Evolutionary conservation across 495 filamentous ascomycete species (phyloP), one percentile per base, ranked within the genome.

Genomic region (Thozetella sp.): DNA sequence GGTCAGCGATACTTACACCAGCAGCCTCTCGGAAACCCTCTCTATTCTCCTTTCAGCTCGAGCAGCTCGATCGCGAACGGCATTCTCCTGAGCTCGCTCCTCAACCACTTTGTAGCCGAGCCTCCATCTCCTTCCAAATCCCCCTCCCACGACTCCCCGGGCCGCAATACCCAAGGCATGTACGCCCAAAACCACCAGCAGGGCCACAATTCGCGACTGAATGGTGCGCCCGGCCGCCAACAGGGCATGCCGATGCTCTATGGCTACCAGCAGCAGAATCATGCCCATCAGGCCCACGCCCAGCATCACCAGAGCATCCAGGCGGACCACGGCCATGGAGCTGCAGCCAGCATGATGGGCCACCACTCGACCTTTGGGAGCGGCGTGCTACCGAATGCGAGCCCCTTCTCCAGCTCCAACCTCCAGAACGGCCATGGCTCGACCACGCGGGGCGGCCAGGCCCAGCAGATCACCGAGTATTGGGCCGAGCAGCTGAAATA

Each of bases 401-500:
- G 90, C 50, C 90, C 93, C 22, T 93, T 93, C 72, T 88, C 88
- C 37, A 84, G 86, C 12, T 86, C 70, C 64, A 89, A 81, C 62
- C 78, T 92, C 45, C 92, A 90, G 62, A 97, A 97, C 71, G 92
- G 93, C 45, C 76, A 89, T 73, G 56, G 82, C 76, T 27, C 69
- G 27, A 71, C 69, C 26, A 58, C 75, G 1, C 71, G 80, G 11
- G 76, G 73, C 13, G 77, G 76, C 2, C 76, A 76, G 34, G 63
- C 69, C 3, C 79, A 80, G 54, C 70, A 72, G 50, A 77, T 87
- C 34, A 91, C 81, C 61, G 93, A 96, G 63, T 89, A 96, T 68
- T 97, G 93, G 93, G 86, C 87, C 57, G 87, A 93, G 66, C 95
- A 99, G 70, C 74, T 97, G 51, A 88, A 89, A 57, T 76, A 95